Conservation (phyloP, 768 basidiomycete species). For the Leccinum boreale region DNA sequence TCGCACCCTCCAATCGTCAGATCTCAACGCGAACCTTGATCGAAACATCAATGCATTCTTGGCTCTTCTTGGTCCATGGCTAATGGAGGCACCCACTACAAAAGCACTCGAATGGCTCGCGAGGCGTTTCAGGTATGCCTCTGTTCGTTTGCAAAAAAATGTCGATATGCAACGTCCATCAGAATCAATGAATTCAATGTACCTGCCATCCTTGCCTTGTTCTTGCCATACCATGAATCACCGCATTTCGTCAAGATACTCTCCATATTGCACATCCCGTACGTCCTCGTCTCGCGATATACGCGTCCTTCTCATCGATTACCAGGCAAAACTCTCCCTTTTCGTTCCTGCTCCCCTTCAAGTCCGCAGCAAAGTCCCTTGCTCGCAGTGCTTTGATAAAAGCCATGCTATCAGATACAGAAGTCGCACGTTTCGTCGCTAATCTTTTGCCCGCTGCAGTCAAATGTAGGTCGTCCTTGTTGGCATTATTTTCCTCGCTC, state of each 20-base stretch:
- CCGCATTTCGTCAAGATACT: constrained; percentile 93
- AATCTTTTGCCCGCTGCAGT: constrained; percentile 59
- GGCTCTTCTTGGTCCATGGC: constrained; percentile 69
- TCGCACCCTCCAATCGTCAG: constrained; percentile 67
- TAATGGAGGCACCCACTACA: constrained; percentile 76
- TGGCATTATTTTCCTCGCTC: background rate
- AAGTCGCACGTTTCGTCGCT: constrained; percentile 70
- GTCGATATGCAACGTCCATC: background rate
- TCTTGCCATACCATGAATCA: constrained; percentile 93
- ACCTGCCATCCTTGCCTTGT: constrained; percentile 68
- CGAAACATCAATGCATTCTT: constrained; percentile 58
- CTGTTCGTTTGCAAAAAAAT: background rate
- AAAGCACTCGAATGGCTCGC: constrained; percentile 95
- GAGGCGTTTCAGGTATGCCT: constrained; percentile 76
- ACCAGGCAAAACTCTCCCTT: constrained; percentile 58
- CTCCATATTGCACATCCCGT: constrained; percentile 79
- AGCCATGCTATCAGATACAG: constrained; percentile 69
- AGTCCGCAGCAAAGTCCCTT: constrained; percentile 73
- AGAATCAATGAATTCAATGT: constrained; percentile 96
- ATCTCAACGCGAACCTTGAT: constrained; percentile 65
- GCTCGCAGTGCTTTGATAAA: constrained; percentile 69
- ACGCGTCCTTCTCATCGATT: constrained; percentile 1
- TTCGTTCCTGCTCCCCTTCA: constrained; percentile 70
- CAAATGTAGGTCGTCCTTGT: constrained; percentile 33
- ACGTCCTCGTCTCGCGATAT: constrained; percentile 18